These are phyloP conservation scores for Cyberlindnera bimundalis DNA, from an alignment of 805 yeast genomes.

Conservation along the genomic window DNA sequence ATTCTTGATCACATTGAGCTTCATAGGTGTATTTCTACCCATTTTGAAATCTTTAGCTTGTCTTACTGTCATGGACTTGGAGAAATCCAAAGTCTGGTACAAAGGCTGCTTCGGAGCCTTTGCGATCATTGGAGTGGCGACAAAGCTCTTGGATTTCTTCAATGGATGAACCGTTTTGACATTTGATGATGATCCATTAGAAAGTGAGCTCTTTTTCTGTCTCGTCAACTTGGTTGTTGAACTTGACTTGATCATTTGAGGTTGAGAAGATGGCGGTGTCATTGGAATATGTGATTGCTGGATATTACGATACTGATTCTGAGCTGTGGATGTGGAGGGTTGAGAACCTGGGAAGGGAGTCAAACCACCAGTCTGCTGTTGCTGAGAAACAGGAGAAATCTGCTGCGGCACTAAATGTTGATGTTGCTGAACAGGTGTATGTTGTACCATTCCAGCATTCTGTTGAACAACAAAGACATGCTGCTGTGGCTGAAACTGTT, in stretches of 20 bases:
- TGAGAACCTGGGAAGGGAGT: background rate
- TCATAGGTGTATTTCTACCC: constrained; percentile 7
- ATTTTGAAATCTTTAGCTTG: background rate
- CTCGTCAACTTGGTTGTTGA: constrained; percentile 25
- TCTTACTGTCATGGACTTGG: constrained; percentile 12
- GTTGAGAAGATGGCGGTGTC: constrained; percentile 13
- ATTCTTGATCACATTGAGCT: constrained; percentile 17
- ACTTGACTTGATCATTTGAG: constrained; percentile 18
- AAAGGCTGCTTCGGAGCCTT: constrained; percentile 12
- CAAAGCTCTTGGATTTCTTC: constrained; percentile 27
- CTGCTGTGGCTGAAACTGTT: constrained; percentile 3
- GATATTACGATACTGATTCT: background rate
- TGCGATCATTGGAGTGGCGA: constrained; percentile 5
- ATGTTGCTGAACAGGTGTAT: constrained; percentile 27
- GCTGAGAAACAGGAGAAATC: constrained; percentile 1
- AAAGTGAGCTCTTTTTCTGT: constrained; percentile 21
- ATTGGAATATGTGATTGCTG: constrained; percentile 4
- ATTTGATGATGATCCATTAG: constrained; percentile 4
- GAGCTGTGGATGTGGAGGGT: background rate
- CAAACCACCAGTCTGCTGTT: background rate
- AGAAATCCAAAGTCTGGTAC: constrained; percentile 27
- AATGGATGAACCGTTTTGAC: constrained; percentile 4
- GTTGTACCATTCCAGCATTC: background rate
- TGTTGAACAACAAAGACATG: constrained; percentile 13
- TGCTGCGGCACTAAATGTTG: background rate